Evolutionary conservation across 164 flowering plant genomes (phyloP), one percentile per base, ranked within the genome.

Genomic region (Vitis riparia): DNA sequence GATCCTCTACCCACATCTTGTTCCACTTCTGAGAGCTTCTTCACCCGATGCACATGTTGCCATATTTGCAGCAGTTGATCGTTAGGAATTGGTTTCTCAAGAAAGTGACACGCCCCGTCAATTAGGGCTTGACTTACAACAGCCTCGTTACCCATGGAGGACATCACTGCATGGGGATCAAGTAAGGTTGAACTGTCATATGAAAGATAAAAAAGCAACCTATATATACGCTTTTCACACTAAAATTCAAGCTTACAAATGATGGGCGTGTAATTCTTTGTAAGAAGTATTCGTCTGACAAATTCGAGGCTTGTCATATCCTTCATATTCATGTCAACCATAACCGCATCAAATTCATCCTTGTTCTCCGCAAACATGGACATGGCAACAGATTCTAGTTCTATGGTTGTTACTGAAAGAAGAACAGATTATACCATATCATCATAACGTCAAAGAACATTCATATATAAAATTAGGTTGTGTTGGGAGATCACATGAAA

Each of bases 341-440:
- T 74, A 2, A 78, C 74, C n/a, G 78, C 59, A 19, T 74, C 67
- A 62, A 69, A 78, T 2, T 17, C 27, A 9, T 55, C 65, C 16
- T 49, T 12, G 14, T 67, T 13, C 58, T 73, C 73, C 23, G 3
- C 23, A 56, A 81, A 53, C 73, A 78, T 71, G 29, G 78, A 71
- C 63, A 81, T 32, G 7, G 81, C 81, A 50, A 44, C 59, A 14
- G 55, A 8, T 29, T 79, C 65, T 13, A 66, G 56, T 19, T 68
- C 67, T 49, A 71, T 63, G 15, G 74, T 70, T 23, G 81, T 81
- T 2, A 81, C 81, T 81, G 69, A 19, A 72, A 59, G 9, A 72
- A 58, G 14, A 59, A 50, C 6, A 37, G 5, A 37, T 37, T 37
- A 37, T 37, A 37, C 7, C 44, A 37, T 37, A 37, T 37, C 7